Base-by-base conservation (phyloP, 495 filamentous ascomycete genomes). In the Aspergillus egyptiacus region DNA sequence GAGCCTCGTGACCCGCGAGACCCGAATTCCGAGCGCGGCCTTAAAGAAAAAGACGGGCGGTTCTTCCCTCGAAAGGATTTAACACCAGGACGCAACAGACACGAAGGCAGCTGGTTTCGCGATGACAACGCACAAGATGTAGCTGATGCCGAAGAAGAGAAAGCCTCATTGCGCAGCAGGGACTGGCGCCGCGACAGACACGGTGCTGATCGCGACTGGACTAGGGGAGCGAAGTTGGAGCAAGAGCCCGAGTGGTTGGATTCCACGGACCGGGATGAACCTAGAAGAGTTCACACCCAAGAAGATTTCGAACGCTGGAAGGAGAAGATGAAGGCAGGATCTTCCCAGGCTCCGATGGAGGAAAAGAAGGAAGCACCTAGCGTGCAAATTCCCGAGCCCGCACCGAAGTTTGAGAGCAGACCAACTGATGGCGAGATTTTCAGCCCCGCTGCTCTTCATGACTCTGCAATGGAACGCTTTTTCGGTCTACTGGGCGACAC, bases 301-400 rank as follows among this genome's bases (percentile, higher is more conserved):
- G 89, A 94, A 58, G 89, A 97, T 46, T 97, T 98, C 64, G 85
- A 96, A 66, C 85, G 84, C 50, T 98, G 94, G 81, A 96, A 96
- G 69, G 87, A 93, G 55, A 74, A 71, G 40, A 94, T 95, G 91
- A 95, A 91, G 63, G 82, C 83, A 22, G 66, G 71, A 60, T 70
- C 69, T 35, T 57, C 60, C 22, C 48, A 67, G 58, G 42, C 55
- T 55, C 60, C 60, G 61, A 64, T 48, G 5, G 76, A 67, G 30
- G 76, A 80, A 50, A 81, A 79, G 62, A 65, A 58, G 31, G 63
- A 73, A 22, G 58, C 56, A 31, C 48, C 62, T 2, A 51, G 48
- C 25, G 73, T 74, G 35, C 36, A 50, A 10, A 23, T 53, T 28
- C 38, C 44, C 8, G 47, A 58, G 25, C 37, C 51, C 9, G 14